Conservation (phyloP, 2,329 filamentous ascomycete genomes). For the Xylariaceae sp. region DNA sequence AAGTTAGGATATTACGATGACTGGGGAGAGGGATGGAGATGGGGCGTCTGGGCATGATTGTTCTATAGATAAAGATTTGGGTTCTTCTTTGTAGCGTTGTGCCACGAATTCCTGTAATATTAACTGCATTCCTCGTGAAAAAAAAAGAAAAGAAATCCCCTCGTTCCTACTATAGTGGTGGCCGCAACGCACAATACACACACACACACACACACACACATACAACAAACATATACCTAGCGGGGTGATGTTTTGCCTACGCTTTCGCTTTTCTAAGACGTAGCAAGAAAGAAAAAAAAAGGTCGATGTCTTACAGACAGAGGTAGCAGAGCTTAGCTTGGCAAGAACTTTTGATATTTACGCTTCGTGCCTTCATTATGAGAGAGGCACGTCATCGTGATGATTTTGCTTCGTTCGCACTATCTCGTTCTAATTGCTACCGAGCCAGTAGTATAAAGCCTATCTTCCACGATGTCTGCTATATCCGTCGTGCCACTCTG, state of each 20-base stretch:
- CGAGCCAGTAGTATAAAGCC: not conserved
- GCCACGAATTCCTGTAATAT: constrained; percentile 26
- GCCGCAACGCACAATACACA: not conserved
- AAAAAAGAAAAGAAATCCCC: not conserved
- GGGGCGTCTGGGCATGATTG: constrained; percentile 30
- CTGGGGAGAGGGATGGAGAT: not conserved
- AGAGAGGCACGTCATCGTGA: not conserved
- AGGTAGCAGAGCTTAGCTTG: not conserved
- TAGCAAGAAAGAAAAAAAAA: not conserved
- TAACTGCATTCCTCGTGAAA: constrained; percentile 9
- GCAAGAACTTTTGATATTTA: not conserved
- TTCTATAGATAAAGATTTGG: constrained; percentile 29
- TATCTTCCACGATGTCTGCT: not conserved
- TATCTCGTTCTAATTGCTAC: not conserved
- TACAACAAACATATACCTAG: not conserved
- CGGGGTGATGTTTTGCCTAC: not conserved
- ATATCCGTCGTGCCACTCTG: not conserved
- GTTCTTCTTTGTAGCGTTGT: constrained; percentile 28
- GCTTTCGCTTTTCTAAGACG: not conserved
- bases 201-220: too few species aligned
- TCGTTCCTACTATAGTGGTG: constrained; percentile 1
- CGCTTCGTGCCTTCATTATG: not conserved
- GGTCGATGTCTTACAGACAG: not conserved
- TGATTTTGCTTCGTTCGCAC: not conserved
- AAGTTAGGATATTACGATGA: constrained; percentile 10